Evolutionary conservation across 768 basidiomycete genomes (phyloP), one percentile per base, ranked within the genome.

Genomic region (Russula griseocarnosa): DNA sequence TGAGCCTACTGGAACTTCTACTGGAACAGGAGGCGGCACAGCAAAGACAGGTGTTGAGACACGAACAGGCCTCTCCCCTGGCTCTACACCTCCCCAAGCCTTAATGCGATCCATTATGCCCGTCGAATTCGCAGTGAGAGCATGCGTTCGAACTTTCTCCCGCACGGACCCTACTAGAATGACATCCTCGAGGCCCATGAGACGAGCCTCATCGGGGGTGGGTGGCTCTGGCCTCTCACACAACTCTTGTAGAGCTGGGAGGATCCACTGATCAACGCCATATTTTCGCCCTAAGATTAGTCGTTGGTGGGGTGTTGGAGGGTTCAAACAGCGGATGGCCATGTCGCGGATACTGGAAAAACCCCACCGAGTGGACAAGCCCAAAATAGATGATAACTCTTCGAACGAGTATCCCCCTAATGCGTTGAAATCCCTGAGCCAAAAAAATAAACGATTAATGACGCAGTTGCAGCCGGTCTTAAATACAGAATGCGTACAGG

Each of bases 281-380:
- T 62, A 30, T 42, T 53, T 60, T 26, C 58, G 26, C 9, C 30
- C 58, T 32, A 64, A 52, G 52, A 64, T 8, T 6, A 64, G 63
- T n/a, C 52, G 58, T 24, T 64, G 50, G 46, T 51, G n/a, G 28
- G 61, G 5, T 26, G 28, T 52, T 13, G 55, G 55, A 34, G 58
- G 56, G 16, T 67, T 52, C 49, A 65, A 30, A 22, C 30, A 46
- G 11, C 49, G 49, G 28, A 67, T 60, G 42, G 63, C 66, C 30
- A 58, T 20, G 4, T 64, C 51, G 22, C 63, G 63, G 28, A 67
- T 67, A 20, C 42, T 65, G 6, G 58, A 13, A 38, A 67, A 64
- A 16, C 63, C 64, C 66, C 66, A 67, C 8, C 46, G 40, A 36
- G 59, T 58, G 49, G 66, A 50, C 20, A 67, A 40, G 30, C 57